phyloP scores from a whole-genome alignment of 208 protist species.

The Trypanosoma melophagium region DNA sequence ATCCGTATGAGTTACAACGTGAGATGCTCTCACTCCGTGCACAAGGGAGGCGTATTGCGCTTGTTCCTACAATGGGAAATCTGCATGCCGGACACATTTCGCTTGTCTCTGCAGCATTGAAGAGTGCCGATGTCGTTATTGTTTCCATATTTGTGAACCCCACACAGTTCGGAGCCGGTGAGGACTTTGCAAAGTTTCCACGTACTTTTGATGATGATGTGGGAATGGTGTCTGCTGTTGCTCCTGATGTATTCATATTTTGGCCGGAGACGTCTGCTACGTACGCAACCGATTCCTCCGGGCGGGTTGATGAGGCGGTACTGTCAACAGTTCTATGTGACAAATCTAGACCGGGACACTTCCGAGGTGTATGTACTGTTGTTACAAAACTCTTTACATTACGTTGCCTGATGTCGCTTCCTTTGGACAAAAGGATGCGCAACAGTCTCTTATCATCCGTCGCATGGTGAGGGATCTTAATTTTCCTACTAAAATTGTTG shows the following conservation, averaged over 20 bases:
- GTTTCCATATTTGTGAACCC: slow-evolving; percentile 56
- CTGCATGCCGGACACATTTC: slow-evolving; percentile 47
- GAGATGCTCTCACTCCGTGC: neutral
- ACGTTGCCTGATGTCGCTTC: slow-evolving; percentile 29
- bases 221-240: neutral
- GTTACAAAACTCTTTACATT: neutral
- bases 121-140: slow-evolving; percentile 27
- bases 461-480: slow-evolving; percentile 57
- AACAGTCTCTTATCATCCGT: slow-evolving; percentile 56
- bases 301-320: neutral
- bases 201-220: slow-evolving; percentile 27
- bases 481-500: slow-evolving; percentile 28
- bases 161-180: slow-evolving; percentile 41
- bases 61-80: slow-evolving; percentile 62
- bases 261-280: neutral
- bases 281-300: neutral
- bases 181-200: slow-evolving; percentile 46
- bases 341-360: neutral
- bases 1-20: neutral
- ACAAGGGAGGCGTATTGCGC: slow-evolving; percentile 19
- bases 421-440: slow-evolving; percentile 79
- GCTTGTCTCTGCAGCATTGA: slow-evolving; percentile 29
- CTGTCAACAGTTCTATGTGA: neutral
- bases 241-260: neutral
- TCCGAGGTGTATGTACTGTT: neutral